Base-by-base conservation (phyloP, 2,329 filamentous ascomycete species). In the Ampelomyces quisqualis region DNA sequence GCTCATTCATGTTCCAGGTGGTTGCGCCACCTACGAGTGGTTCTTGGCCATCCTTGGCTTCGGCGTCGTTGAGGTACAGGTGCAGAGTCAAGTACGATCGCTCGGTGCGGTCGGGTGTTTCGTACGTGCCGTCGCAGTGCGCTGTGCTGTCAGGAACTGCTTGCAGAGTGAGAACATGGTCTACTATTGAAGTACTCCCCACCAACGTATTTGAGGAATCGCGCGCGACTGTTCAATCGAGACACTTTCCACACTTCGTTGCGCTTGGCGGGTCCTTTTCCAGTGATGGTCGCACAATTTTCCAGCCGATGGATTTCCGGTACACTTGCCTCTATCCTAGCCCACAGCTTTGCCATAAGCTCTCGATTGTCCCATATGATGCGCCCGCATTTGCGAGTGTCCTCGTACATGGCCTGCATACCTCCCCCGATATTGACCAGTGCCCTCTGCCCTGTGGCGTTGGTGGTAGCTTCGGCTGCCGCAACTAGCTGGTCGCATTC, bases 351-450 rank as follows among this genome's bases (percentile, higher is more conserved):
- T 17, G 78, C 74, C 0, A 80, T 82, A 1, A 91, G 51, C 1
- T 78, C 77, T 34, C 75, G 71, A 10, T 77, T 69, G 58, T 93
- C 86, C 78, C 82, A 87, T 52, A 93, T 84, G 49, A 91, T 87
- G 3, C 88, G 77, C n/a, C 84, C 84, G 55, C 84, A 84, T 46
- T 86, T 83, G 11, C 88, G 76, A 34, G 80, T 79, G 7, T 80
- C 75, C 1, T 77, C 71, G 3, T 75, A 68, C 28, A 82, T 64
- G 2, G 73, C 66, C 66, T 91, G 82, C 41, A 63, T 70, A 3
- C 85, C 85, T 4, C 65, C 65, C 4, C 85, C 85, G 17, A 80
- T 64, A 59, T 85, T 85, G 42, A 90, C 75, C 64, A 88, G 75
- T 0, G 87, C 88, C 2, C 80, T 78, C 34, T 76, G 73, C 88